Evolutionary conservation across 371 early-diverging fungal genomes (phyloP), one percentile per base, ranked within the genome.

Genomic region (Astathelohania contejeani): DNA sequence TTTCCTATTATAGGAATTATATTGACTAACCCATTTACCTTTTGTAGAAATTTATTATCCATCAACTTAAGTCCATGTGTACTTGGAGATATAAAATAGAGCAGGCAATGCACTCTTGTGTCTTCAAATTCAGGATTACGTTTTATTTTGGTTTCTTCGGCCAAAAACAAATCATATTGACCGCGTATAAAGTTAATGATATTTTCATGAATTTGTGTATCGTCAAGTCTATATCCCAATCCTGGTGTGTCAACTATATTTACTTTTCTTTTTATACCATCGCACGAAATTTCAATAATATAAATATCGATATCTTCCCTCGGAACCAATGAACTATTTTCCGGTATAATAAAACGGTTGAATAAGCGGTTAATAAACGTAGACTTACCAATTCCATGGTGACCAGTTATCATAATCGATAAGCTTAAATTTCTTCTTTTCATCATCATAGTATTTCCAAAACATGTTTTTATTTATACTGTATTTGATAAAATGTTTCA

Each of bases 1-100:
- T 74, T 74, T 10, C 65, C 61, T 49, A 74, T 63, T 19, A 74
- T 63, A n/a, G 66, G 60, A 25, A 74, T 59, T 12, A 66, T 59
- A 55, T 74, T 74, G 1, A 69, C 70, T 18, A 64, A 39, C 6
- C 47, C 39, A 20, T 58, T 18, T 10, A 69, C 47, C 25, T 54
- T 64, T 38, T 58, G 52, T 9, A 74, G 62, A 50, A 74, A 67
- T 27, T 18, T 28, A n/a, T 71, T 47, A 49, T 74, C 74, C 27
- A 50, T 54, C 22, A 62, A 48, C 47, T 62, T 74, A 4, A 74
- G 56, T 10, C 71, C 70, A 23, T 49, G 29, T 12, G 43, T 23
- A 1, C 65, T 63, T 18, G 62, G 24, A 10, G 67, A 55, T 40
- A 70, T 51, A 48, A 71, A 69, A 40, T 67, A 65, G 10, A 74